Evolutionary conservation across 2,329 filamentous ascomycete species (phyloP).

Genomic region (Sclerotiophoma versabilis): DNA sequence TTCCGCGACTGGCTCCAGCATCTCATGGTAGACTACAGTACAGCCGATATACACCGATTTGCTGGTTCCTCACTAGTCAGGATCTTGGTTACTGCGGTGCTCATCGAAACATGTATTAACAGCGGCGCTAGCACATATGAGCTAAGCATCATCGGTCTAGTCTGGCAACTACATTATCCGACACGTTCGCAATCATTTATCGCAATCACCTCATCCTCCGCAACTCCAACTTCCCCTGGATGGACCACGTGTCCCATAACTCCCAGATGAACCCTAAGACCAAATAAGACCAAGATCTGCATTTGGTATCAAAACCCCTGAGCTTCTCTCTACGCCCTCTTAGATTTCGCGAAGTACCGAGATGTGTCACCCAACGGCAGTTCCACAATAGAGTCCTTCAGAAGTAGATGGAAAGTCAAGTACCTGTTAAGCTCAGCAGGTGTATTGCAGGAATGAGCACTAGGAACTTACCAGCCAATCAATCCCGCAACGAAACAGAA

Average conservation of each 20-base stretch:
- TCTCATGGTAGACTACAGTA: background rate
- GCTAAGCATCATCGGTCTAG: constrained; percentile 1
- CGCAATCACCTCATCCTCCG: constrained; percentile 14
- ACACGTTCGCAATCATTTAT: constrained; percentile 6
- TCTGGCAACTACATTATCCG: background rate
- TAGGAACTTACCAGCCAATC: constrained; percentile 46
- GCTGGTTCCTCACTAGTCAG: background rate
- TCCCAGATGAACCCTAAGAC: background rate
- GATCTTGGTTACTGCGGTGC: background rate
- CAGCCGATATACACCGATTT: constrained; percentile 10
- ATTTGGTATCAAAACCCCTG: background rate
- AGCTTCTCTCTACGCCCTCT: constrained; percentile 8
- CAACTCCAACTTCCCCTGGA: background rate
- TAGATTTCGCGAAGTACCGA: constrained; percentile 35
- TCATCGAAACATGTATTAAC: background rate
- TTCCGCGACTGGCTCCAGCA: background rate
- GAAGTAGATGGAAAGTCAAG: constrained; percentile 30
- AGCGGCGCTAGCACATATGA: background rate
- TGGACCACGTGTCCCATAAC: background rate
- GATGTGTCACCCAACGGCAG: constrained; percentile 37
- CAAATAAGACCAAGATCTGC: background rate
- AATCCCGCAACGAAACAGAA: constrained; percentile 58
- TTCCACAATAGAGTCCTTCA: constrained; percentile 37
- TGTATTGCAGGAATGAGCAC: background rate
- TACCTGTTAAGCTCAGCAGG: constrained; percentile 21